A percentile compares a stretch with the other conserved stretches of the same genome.
Conservation (phyloP, 176 grass and related monocot species). For the Avena sativa region DNA sequence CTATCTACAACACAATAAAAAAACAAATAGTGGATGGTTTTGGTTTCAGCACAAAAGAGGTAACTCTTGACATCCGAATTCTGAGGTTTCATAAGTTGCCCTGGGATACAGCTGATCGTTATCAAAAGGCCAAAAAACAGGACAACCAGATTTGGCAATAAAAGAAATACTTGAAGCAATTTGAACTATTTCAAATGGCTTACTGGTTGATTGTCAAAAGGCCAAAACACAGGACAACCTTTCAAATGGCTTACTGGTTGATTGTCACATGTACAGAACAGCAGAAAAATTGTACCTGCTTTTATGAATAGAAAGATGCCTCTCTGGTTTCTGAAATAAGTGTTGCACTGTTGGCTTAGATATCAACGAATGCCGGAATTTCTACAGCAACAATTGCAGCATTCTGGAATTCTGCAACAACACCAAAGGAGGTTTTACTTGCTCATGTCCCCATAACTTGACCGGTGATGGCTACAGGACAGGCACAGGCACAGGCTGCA, state of each 20-base stretch:
- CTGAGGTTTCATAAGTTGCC: no score
- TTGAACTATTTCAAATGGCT: neutral
- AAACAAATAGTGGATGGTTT: neutral
- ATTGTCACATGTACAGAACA: neutral
- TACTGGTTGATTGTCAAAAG: neutral
- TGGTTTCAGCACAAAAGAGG: neutral
- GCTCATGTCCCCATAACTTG: conserved; percentile 22
- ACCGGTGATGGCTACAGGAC: neutral
- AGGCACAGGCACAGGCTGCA: conserved; percentile 38
- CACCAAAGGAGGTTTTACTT: conserved; percentile 29
- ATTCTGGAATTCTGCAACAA: neutral
- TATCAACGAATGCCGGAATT: conserved; percentile 37
- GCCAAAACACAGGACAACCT: no score
- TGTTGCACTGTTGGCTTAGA: conserved; percentile 13
- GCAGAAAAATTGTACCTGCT: neutral
- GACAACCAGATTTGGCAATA: no score
- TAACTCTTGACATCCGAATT: no score
- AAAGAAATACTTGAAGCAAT: no score
- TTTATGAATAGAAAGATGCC: neutral
- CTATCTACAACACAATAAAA: neutral
- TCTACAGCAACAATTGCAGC: neutral
- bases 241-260: neutral
- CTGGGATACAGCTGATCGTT: neutral
- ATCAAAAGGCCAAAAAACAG: neutral
- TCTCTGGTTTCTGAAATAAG: conserved; percentile 38